Evolutionary conservation across 805 yeast species (phyloP), one percentile per base, ranked within the genome.

Genomic region (Candida peoriensis): DNA sequence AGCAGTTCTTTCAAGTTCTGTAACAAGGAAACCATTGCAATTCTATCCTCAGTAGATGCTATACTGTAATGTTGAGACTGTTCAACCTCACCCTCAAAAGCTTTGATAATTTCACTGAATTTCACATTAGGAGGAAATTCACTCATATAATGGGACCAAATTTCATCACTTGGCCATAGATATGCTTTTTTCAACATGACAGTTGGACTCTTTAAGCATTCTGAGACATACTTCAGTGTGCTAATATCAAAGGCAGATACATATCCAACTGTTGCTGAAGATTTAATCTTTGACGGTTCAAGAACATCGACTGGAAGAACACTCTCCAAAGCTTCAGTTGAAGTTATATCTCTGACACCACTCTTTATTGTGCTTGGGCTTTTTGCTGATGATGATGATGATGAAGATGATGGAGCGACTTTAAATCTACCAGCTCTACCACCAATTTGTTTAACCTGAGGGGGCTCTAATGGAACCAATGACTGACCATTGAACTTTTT

Each of bases 341-440:
- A n/a, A n/a, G n/a, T n/a, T n/a, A n/a, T n/a, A n/a, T n/a, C n/a
- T n/a, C n/a, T n/a, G n/a, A n/a, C n/a, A n/a, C n/a, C n/a, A n/a
- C n/a, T n/a, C n/a, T n/a, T n/a, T n/a, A n/a, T n/a, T n/a, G n/a
- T n/a, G n/a, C n/a, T n/a, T n/a, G n/a, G n/a, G n/a, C n/a, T n/a
- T n/a, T n/a, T n/a, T n/a, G n/a, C n/a, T 7, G 18, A 4, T 6
- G 14, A 17, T 2, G 25, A 14, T 1, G 34, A 18, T 7, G 22
- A 31, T 2, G 46, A 38, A 6, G 57, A 22, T 5, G 50, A 36
- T 16, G 60, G 55, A 8, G 60, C 62, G 4, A 61, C 63, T 38
- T 66, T 72, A 48, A 64, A 93, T 41, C 98, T 63, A 2, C 98
- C 98, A 0, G 98, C 98, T 43, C 98, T 68, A 1, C 98, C 98